Evolutionary conservation across 108 stramenopile species (phyloP), one percentile per base, ranked within the genome.

Genomic region (Pseudonitzschia pungens): DNA sequence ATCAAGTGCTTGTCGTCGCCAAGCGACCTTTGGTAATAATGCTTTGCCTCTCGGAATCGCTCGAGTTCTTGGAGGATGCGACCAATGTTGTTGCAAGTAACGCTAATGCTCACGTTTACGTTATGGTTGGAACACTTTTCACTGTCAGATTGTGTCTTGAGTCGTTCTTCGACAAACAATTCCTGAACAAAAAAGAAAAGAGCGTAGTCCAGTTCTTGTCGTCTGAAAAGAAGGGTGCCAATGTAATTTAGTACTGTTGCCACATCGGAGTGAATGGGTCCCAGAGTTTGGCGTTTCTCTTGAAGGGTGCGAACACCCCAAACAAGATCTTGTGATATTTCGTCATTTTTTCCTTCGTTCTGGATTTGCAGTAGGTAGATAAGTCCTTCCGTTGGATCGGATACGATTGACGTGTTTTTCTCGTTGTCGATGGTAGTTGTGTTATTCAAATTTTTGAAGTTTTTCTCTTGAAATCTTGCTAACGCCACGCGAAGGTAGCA

Each of bases 21-120:
- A 18, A 81, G 74, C 11, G 85, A 72, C 55, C 71, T 48, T 59
- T 77, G 73, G 75, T 86, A 82, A 50, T 71, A 86, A 41, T 74
- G 53, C 15, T 80, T 77, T n/a, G 85, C 85, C 62, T 86, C 78
- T 28, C 28, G 71, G 59, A 60, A 70, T 43, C 76, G 71, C 53
- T 72, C 78, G 43, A 82, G 70, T 62, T 86, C 81, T 60, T 82
- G 79, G 22, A 77, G 79, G 33, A 86, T 82, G 52, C 81, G 85
- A 48, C 81, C 85, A 54, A 86, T 82, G 43, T 86, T 86, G 70
- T 82, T 86, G 75, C 78, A 82, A 7, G 85, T 86, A 8, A 86
- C 85, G 50, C 67, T 77, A 21, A 81, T 57, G 64, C 68, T 68
- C 60, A 81, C 55, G 29, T 69, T 33, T 12, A 65, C 81, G 12